phyloP scores from a whole-genome alignment of 441 rosid species.

The Geranium incanum region DNA sequence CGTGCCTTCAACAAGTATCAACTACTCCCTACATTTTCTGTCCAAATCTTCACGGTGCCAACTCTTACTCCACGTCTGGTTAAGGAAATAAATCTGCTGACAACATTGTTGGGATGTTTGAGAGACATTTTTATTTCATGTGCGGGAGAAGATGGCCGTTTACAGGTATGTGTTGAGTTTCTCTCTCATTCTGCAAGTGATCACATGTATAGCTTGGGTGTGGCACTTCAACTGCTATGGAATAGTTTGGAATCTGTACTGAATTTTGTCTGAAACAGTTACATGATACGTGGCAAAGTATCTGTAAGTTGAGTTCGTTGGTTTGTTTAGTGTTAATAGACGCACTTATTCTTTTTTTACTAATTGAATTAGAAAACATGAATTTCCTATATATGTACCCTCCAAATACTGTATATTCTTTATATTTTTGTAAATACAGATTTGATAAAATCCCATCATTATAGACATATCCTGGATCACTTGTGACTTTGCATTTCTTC shows the following conservation, averaged over 20 bases:
- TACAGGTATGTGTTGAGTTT: conserved; percentile 42
- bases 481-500: background rate
- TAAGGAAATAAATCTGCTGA: conserved; percentile 72
- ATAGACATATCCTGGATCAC: background rate
- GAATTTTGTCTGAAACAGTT: conserved; percentile 4
- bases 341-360: background rate
- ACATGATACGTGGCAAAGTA: background rate
- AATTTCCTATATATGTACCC: background rate
- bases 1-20: conserved; percentile 44
- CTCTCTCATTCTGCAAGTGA: conserved; percentile 5
- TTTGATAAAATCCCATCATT: background rate
- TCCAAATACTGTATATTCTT: background rate
- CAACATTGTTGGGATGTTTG: conserved; percentile 69
- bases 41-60: conserved; percentile 91
- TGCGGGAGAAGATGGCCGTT: conserved; percentile 73
- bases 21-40: conserved; percentile 68
- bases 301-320: background rate
- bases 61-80: conserved; percentile 86
- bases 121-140: conserved; percentile 53
- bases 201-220: background rate
- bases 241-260: background rate
- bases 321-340: background rate
- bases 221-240: background rate
- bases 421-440: background rate
- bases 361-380: background rate